Conservation (phyloP, 129 eudicot species). For the Cynara cardunculus region DNA sequence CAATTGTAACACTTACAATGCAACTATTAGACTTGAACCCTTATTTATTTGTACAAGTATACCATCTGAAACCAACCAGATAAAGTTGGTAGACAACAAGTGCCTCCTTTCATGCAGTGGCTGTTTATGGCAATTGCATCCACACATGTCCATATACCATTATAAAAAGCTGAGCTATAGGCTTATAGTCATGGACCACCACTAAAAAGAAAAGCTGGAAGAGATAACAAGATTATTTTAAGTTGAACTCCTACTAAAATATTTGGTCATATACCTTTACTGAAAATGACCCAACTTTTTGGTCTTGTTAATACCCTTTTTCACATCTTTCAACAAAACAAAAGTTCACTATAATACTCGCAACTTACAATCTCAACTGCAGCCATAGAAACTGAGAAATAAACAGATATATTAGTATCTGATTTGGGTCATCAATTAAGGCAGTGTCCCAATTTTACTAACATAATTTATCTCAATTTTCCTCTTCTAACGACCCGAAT, state of each 20-base stretch:
- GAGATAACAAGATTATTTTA: conserved; percentile 14
- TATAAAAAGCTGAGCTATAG: neutral
- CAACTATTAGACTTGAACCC: neutral
- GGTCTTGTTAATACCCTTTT: neutral
- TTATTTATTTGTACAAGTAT: neutral
- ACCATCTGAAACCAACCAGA: neutral
- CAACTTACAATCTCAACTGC: conserved; percentile 1
- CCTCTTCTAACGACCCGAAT: conserved; percentile 2
- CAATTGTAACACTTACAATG: neutral
- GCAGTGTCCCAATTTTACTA: conserved; percentile 13
- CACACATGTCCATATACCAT: neutral
- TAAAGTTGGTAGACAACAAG: neutral
- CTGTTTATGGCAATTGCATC: conserved; percentile 6
- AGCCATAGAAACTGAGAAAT: neutral
- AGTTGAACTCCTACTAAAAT: conserved; percentile 18
- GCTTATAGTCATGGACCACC: conserved; percentile 26
- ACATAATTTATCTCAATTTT: neutral
- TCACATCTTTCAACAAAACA: conserved; percentile 9
- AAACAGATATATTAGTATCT: neutral
- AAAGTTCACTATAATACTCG: conserved; percentile 12
- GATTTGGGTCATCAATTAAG: neutral
- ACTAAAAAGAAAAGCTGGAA: conserved; percentile 16
- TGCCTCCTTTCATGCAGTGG: neutral
- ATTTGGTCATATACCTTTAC: conserved; percentile 12
- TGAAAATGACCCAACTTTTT: conserved; percentile 14